Base-by-base conservation (phyloP, 2,329 filamentous ascomycete species). In the Amesomyces nigricolor region DNA sequence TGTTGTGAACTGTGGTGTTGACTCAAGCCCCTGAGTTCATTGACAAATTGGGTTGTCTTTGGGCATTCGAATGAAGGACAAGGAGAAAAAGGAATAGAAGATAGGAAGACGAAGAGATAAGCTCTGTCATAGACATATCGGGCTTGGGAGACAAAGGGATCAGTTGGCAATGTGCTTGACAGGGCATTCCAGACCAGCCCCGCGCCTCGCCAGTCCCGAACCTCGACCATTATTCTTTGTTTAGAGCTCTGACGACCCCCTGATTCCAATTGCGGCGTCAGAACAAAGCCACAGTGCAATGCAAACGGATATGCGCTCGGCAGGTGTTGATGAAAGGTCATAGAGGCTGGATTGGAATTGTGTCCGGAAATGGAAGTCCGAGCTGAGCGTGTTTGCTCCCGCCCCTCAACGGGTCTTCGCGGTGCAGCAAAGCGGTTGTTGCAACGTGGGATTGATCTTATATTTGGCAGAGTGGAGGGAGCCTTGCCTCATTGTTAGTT, bases 141-240 rank as follows among this genome's bases (percentile, higher is more conserved):
- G 30, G n/a, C 2, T 13, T 3, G 8, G 22, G 19, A 9, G 38
- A 56, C 49, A 56, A 56, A 56, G 49, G n/a, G n/a, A 11, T 35
- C 9, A 29, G 26, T 52, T 40, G 22, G 22, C 14, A 17, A 13
- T 38, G 35, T 30, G 19, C 43, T 30, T 13, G n/a, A 10, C 19
- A 39, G 11, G 30, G 16, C 30, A 52, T 49, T 52, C 48, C 54
- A 52, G 16, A 6, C 9, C 6, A 40, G 39, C 51, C 22, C 10
- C 22, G 51, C 22, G 11, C 10, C 38, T 30, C 17, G 6, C 13
- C 7, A 14, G 26, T 26, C 1, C 14, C 8, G 6, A 4, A n/a
- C 10, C 37, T 14, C 9, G 4, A 9, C 35, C 38, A 54, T 49
- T 54, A 38, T 49, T 45, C 47, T 56, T 56, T 56, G 53, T 56